These are phyloP conservation scores for Eutrema japonicum DNA, from an alignment of 345 rosid species.

Conservation along the genomic window DNA sequence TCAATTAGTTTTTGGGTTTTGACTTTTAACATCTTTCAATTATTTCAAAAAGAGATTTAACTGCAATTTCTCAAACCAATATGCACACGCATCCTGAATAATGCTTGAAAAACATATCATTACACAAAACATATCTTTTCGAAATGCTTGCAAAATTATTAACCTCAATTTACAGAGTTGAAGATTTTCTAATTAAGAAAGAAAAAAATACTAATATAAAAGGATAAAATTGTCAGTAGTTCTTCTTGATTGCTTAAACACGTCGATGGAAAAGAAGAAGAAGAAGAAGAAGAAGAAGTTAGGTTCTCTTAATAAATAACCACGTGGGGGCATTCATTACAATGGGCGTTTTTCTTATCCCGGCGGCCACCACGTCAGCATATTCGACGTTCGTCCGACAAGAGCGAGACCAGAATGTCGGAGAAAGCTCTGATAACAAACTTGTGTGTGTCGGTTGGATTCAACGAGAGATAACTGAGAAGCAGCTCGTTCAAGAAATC, in stretches of 20 bases:
- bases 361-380: constrained; percentile 25
- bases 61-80: neutral
- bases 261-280: neutral
- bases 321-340: constrained; percentile 31
- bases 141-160: neutral
- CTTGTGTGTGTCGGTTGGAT: constrained; percentile 70
- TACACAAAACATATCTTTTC: neutral
- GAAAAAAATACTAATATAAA: neutral
- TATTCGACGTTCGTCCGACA: constrained; percentile 29
- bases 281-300: neutral
- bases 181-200: neutral
- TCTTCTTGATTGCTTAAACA: neutral
- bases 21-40: constrained; percentile 13
- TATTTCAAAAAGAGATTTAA: neutral
- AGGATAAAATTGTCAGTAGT: constrained; percentile 17
- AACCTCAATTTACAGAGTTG: neutral
- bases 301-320: constrained; percentile 22
- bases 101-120: neutral
- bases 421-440: constrained; percentile 77
- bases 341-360: neutral
- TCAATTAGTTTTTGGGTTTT: neutral
- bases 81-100: constrained; percentile 8
- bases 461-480: constrained; percentile 67
- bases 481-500: constrained; percentile 82
- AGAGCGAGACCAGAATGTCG: constrained; percentile 72